Percentiles rank a stretch among this genome's conserved stretches.
Conservation (phyloP, 176 grass and related monocot genomes). For the Cocos nucifera region DNA sequence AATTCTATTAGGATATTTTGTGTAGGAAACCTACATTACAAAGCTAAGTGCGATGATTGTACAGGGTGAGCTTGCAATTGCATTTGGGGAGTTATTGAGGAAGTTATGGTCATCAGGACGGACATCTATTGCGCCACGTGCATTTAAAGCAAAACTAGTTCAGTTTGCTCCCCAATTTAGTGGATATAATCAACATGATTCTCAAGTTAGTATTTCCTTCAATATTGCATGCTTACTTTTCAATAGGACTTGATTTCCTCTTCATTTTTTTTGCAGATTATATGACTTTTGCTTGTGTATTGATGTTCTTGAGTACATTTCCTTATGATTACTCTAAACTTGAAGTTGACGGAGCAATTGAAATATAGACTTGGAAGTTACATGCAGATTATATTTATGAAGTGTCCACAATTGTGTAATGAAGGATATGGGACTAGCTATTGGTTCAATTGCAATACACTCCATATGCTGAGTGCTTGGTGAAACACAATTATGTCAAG, state of each 20-base stretch:
- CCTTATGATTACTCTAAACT: too few relatives aligned
- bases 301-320: too few relatives aligned
- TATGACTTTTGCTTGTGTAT: neutral
- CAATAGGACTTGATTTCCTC: neutral
- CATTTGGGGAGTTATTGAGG: slow-evolving; percentile 81
- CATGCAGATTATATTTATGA: too few relatives aligned
- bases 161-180: slow-evolving; percentile 95
- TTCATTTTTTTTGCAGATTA: neutral
- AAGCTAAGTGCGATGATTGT: neutral
- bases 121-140: slow-evolving; percentile 70
- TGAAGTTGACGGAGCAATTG: too few relatives aligned
- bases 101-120: slow-evolving; percentile 81
- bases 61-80: slow-evolving; percentile 91
- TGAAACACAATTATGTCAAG: too few relatives aligned
- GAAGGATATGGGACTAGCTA: too few relatives aligned
- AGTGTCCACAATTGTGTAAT: too few relatives aligned
- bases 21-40: too few relatives aligned
- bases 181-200: slow-evolving; percentile 99
- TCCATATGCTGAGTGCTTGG: too few relatives aligned
- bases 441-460: too few relatives aligned
- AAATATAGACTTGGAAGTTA: too few relatives aligned
- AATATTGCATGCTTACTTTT: neutral
- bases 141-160: slow-evolving; percentile 85
- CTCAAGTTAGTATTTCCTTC: slow-evolving; percentile 55
- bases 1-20: too few relatives aligned